Evolutionary conservation across 106 monocot genomes (phyloP).

Genomic region (Apostasia shenzhenica): DNA sequence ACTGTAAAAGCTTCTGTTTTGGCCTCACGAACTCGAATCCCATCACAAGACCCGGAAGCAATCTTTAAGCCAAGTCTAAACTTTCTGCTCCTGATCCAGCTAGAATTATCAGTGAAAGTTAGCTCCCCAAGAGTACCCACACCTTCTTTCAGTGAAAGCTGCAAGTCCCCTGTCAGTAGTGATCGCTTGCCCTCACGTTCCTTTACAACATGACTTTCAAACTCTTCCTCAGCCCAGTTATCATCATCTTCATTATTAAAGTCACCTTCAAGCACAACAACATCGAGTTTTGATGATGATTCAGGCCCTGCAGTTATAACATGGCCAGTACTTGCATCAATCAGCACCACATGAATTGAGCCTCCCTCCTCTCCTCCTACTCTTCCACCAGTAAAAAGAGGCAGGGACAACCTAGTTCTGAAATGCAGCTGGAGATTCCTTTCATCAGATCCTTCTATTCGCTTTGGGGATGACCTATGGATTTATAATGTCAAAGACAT

Average conservation of each 20-base stretch:
- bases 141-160: conserved; percentile 31
- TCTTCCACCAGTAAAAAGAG: conserved; percentile 39
- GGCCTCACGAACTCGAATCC: conserved; percentile 33
- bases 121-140: conserved; percentile 35
- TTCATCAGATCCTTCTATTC: conserved; percentile 38
- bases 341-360: conserved; percentile 42
- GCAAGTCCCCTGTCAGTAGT: conserved; percentile 33
- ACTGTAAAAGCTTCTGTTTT: conserved; percentile 38
- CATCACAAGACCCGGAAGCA: conserved; percentile 23
- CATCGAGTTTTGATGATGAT: conserved; percentile 30
- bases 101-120: conserved; percentile 34
- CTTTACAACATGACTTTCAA: conserved; percentile 38
- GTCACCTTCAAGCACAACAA: conserved; percentile 34
- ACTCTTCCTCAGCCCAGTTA: conserved; percentile 29
- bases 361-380: conserved; percentile 42
- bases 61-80: conserved; percentile 36
- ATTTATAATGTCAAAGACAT: not conserved
- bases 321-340: conserved; percentile 27
- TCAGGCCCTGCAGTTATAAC: conserved; percentile 33
- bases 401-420: conserved; percentile 28
- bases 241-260: conserved; percentile 37
- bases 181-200: conserved; percentile 40
- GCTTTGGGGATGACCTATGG: conserved; percentile 29
- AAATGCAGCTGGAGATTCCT: conserved; percentile 39
- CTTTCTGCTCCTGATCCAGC: conserved; percentile 39